These are phyloP conservation scores for Leucocoprinus birnbaumii DNA, from an alignment of 768 basidiomycete species.

Conservation along the genomic window DNA sequence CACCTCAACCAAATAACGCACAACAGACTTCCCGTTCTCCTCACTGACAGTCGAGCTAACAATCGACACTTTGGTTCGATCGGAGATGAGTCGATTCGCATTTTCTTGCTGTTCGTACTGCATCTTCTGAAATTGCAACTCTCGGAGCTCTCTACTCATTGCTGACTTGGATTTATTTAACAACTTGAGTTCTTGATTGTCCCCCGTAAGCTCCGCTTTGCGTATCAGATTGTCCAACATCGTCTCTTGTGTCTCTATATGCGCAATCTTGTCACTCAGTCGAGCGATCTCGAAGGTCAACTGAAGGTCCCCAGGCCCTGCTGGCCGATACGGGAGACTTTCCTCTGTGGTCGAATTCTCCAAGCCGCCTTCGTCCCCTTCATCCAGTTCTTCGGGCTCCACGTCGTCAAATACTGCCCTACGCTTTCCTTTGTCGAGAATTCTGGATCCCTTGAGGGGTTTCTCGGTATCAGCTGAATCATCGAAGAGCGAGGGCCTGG, in stretches of 20 bases:
- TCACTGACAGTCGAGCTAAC: constrained; percentile 80
- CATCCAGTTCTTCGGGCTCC: constrained; percentile 46
- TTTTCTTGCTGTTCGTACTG: constrained; percentile 94
- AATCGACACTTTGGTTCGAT: constrained; percentile 82
- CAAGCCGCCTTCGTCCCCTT: constrained; percentile 37
- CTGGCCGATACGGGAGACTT: constrained; percentile 61
- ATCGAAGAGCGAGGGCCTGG: constrained; percentile 14
- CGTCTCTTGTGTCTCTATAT: constrained; percentile 75
- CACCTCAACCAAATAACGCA: constrained; percentile 89
- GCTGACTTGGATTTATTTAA: constrained; percentile 80
- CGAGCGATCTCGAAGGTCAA: constrained; percentile 84
- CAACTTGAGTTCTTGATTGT: constrained; percentile 79
- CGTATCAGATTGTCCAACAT: constrained; percentile 88
- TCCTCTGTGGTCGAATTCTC: constrained; percentile 28
- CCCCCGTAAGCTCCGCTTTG: constrained; percentile 93
- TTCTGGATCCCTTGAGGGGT: constrained; percentile 2
- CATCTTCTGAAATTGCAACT: constrained; percentile 83
- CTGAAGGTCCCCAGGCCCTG: constrained; percentile 88
- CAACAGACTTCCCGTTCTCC: constrained; percentile 86
- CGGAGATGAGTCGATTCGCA: constrained; percentile 84
- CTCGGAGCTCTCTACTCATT: constrained; percentile 78
- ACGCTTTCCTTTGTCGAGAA: constrained; percentile 12
- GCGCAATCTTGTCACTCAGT: constrained; percentile 70
- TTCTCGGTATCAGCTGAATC: constrained; percentile 13
- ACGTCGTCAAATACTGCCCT: constrained; percentile 29